These are phyloP conservation scores for Scenedesmus sp. DNA, from an alignment of 163 green algal species.

Conservation along the genomic window DNA sequence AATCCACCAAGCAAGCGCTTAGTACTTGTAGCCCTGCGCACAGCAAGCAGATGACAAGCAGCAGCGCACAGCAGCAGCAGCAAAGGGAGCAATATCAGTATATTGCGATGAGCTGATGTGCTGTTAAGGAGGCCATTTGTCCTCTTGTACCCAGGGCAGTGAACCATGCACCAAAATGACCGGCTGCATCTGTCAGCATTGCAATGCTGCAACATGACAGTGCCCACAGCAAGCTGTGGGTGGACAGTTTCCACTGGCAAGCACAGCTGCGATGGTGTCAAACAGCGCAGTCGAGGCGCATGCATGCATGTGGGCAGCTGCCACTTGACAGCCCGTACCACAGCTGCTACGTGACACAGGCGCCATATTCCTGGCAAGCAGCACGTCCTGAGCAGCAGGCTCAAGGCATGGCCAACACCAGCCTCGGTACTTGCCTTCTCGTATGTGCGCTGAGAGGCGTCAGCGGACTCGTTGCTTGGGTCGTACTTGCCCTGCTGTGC, in stretches of 20 bases:
- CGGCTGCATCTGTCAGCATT: too few relatives aligned
- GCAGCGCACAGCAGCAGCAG: not conserved
- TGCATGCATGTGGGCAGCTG: not conserved
- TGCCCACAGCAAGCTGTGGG: not conserved
- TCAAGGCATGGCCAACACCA: not conserved
- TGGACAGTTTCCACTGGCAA: not conserved
- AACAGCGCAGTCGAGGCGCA: too few relatives aligned
- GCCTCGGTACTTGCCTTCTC: constrained; percentile 78
- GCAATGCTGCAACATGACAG: not conserved
- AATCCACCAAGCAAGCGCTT: constrained; percentile 58
- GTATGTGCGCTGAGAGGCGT: constrained; percentile 93
- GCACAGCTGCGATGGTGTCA: not conserved
- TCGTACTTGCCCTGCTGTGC: constrained; percentile 99
- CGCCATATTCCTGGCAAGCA: too few relatives aligned
- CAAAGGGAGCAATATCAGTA: not conserved
- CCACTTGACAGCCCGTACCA: too few relatives aligned
- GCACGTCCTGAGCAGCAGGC: too few relatives aligned
- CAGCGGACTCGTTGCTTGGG: constrained; percentile 81
- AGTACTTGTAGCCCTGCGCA: constrained; percentile 90
- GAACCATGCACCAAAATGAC: not conserved
- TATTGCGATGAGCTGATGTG: not conserved
- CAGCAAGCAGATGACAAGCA: not conserved
- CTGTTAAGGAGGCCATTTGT: too few relatives aligned
- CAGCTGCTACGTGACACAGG: too few relatives aligned
- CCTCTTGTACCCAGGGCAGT: too few relatives aligned